Evolutionary conservation across 768 basidiomycete species (phyloP), one percentile per base, ranked within the genome.

Genomic region (Mycena haematopus): DNA sequence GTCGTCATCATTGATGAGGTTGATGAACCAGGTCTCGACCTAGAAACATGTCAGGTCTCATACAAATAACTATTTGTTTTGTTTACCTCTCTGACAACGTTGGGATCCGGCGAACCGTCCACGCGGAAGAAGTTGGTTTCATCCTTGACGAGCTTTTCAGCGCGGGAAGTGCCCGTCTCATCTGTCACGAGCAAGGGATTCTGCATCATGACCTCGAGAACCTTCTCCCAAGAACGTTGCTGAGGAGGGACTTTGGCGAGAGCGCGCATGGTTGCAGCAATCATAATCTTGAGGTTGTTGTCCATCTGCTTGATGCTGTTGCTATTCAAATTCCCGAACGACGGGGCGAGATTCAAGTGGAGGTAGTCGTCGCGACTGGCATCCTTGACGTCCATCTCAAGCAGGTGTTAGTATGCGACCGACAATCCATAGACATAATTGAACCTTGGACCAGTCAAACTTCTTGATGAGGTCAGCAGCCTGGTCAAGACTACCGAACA

Each of bases 301-400:
- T 50, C 49, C n/a, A 50, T 11, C 15, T 31, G 3, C 27, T 31
- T 29, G 29, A 50, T n/a, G n/a, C 27, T 29, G 7, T 14, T 19
- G 21, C 49, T 50, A 27, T 14, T 19, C 15, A 50, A 25, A 27
- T 15, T 17, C 9, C 49, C 49, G 49, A 50, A 50, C 13, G 49
- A 29, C n/a, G 49, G 49, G 25, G 49, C 49, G 7, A 50, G 49
- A 31, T 7, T 6, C 25, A 29, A 50, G 29, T 50, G 49, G 15
- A 50, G 49, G 17, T 50, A 50, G 49, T 50, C 49, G 15, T 31
- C 27, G 29, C 49, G 49, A 29, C 17, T 50, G 49, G 49, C 25
- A 50, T 50, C 49, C 49, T 50, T 50, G 10, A 50, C 49, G 17
- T 50, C 29, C 17, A 50, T 31, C 49, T 50, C 8, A 17, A 50